Conservation (phyloP, 257 asterid species). For the Echites panduratus region DNA sequence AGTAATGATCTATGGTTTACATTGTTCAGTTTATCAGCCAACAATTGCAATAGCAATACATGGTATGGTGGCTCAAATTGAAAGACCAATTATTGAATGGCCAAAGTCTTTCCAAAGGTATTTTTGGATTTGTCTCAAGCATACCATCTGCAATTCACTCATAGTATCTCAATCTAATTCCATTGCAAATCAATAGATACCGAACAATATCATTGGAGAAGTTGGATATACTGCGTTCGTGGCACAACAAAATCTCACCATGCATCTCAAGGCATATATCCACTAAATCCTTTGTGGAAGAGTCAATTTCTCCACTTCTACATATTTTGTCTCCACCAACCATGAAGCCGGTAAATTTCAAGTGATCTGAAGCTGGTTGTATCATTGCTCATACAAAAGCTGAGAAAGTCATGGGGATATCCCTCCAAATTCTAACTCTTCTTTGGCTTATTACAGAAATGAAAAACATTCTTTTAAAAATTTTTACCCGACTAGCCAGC, state of each 20-base stretch:
- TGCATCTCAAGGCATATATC: conserved; percentile 87
- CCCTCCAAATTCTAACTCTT: background rate
- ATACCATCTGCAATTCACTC: background rate
- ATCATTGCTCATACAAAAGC: background rate
- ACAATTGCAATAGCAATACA: conserved; percentile 67
- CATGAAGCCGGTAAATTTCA: conserved; percentile 69
- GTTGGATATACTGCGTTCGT: conserved; percentile 62
- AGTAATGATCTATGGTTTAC: conserved; percentile 17
- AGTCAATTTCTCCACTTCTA: conserved; percentile 63
- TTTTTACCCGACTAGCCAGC: too few species aligned
- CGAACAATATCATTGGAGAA: conserved; percentile 62
- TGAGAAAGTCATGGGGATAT: background rate
- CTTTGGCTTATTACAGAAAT: background rate
- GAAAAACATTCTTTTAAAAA: background rate
- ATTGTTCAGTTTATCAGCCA: conserved; percentile 79
- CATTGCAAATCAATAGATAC: conserved; percentile 38
- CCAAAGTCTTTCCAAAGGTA: conserved; percentile 94
- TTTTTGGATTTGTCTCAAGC: conserved; percentile 1
- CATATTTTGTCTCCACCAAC: conserved; percentile 87
- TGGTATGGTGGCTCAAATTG: conserved; percentile 68
- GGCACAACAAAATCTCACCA: conserved; percentile 73
- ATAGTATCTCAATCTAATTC: conserved; percentile 13
- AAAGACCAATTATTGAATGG: conserved; percentile 78
- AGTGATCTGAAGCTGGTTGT: background rate
- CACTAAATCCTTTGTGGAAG: conserved; percentile 70